Evolutionary conservation across 768 basidiomycete genomes (phyloP).

Genomic region (Piloderma croceum): DNA sequence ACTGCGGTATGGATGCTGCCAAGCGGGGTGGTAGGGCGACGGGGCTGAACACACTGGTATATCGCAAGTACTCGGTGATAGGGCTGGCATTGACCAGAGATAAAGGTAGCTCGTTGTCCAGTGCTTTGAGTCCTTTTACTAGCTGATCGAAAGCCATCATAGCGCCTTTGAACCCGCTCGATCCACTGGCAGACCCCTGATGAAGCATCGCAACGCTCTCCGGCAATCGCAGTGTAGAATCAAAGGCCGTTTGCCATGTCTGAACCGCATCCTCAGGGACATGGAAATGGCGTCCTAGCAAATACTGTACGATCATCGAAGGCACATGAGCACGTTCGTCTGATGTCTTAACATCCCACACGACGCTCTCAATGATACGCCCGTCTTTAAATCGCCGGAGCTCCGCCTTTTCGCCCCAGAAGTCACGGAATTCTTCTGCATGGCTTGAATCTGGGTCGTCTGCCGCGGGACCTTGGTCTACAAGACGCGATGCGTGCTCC

Average conservation of each 20-base stretch:
- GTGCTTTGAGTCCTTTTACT: slow-evolving; percentile 65
- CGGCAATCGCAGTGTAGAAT: slow-evolving; percentile 53
- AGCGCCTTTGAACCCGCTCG: slow-evolving; percentile 66
- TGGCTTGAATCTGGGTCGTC: slow-evolving; percentile 49
- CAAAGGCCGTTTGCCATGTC: slow-evolving; percentile 56
- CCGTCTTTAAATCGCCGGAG: slow-evolving; percentile 95
- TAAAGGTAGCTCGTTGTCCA: slow-evolving; percentile 72
- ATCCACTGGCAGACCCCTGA: slow-evolving; percentile 25
- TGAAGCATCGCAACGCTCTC: slow-evolving; percentile 40
- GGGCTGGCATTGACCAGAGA: slow-evolving; percentile 72
- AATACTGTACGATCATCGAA: slow-evolving; percentile 61
- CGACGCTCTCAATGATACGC: slow-evolving; percentile 86
- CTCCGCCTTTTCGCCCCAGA: slow-evolving; percentile 94
- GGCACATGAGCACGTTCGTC: slow-evolving; percentile 83
- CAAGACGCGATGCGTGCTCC: slow-evolving; percentile 70
- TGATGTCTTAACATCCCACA: slow-evolving; percentile 82
- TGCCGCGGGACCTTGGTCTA: slow-evolving; percentile 87
- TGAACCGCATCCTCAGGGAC: slow-evolving; percentile 46
- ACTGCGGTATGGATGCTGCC: slow-evolving; percentile 45
- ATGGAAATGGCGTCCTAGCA: slow-evolving; percentile 75
- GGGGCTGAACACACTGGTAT: slow-evolving; percentile 80
- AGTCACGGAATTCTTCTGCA: slow-evolving; percentile 60
- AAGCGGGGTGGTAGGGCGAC: slow-evolving; percentile 58
- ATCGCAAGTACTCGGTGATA: slow-evolving; percentile 67
- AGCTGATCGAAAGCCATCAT: slow-evolving; percentile 75